Evolutionary conservation across 2,329 filamentous ascomycete species (phyloP).

Genomic region (Exophiala phaeomuriformis): DNA sequence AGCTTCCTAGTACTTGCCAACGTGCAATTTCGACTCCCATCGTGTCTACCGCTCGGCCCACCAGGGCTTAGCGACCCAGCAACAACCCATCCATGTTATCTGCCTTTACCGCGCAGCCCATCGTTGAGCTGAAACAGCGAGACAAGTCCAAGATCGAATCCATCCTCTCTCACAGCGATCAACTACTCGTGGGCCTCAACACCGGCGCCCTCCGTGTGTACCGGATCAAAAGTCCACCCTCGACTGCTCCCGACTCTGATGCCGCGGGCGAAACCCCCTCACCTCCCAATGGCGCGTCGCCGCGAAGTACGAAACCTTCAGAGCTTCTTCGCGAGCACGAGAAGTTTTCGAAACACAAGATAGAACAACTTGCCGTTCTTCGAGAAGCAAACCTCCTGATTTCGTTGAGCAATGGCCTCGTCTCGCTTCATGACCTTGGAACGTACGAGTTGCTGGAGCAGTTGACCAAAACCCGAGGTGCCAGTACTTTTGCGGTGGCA

Average conservation of each 20-base stretch:
- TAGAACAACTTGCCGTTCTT: slow-evolving; percentile 91
- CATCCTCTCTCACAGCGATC: slow-evolving; percentile 85
- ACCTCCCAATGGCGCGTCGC: slow-evolving; percentile 14
- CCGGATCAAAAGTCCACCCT: slow-evolving; percentile 64
- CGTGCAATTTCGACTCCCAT: background rate
- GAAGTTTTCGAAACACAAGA: slow-evolving; percentile 80
- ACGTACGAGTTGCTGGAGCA: slow-evolving; percentile 76
- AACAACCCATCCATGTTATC: slow-evolving; percentile 63
- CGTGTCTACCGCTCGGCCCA: background rate
- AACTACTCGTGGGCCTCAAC: slow-evolving; percentile 84
- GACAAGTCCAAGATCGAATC: slow-evolving; percentile 98
- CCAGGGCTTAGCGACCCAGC: background rate
- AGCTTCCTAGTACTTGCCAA: background rate
- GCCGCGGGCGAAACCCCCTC: slow-evolving; percentile 26
- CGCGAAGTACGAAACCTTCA: slow-evolving; percentile 46
- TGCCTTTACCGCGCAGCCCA: slow-evolving; percentile 90
- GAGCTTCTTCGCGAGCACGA: slow-evolving; percentile 88
- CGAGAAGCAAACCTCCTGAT: slow-evolving; percentile 90
- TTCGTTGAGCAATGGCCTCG: slow-evolving; percentile 80
- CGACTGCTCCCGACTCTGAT: slow-evolving; percentile 30
- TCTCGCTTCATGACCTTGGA: slow-evolving; percentile 83
- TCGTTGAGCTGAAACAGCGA: slow-evolving; percentile 90
- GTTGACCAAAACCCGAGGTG: slow-evolving; percentile 76
- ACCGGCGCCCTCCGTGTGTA: slow-evolving; percentile 85
- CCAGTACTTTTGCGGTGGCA: slow-evolving; percentile 82